Percentiles rank a stretch among this genome's conserved stretches.
phyloP scores from a whole-genome alignment of 768 basidiomycete genomes.

The Tricholomella constricta region DNA sequence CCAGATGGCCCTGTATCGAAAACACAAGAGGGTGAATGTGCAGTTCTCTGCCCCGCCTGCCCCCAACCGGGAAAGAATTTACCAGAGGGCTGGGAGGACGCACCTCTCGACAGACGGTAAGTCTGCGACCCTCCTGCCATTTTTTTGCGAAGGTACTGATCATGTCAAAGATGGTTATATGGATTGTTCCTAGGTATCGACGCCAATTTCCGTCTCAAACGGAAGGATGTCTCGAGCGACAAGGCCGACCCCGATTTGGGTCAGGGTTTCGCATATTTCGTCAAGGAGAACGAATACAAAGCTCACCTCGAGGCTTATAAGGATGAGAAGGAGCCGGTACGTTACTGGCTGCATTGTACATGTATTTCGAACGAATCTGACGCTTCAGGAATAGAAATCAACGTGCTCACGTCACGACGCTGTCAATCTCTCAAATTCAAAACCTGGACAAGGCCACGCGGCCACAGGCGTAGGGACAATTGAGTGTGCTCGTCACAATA shows the following conservation, averaged over 20 bases:
- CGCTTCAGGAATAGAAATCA: too few relatives aligned
- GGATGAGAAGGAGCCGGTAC: background rate
- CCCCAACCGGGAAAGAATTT: conserved; percentile 28
- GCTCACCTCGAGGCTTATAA: conserved; percentile 15
- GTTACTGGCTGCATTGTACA: too few relatives aligned
- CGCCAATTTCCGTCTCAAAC: conserved; percentile 35
- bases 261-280: conserved; percentile 29
- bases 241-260: conserved; percentile 26
- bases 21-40: conserved; percentile 19
- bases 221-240: conserved; percentile 25
- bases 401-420: conserved; percentile 31
- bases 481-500: conserved; percentile 31
- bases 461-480: conserved; percentile 28
- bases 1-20: conserved; percentile 5
- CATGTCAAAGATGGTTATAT: conserved; percentile 21
- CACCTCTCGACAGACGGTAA: conserved; percentile 12
- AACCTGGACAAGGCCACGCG: conserved; percentile 18
- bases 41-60: conserved; percentile 30
- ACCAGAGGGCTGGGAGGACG: conserved; percentile 21
- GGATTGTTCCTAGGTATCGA: conserved; percentile 31
- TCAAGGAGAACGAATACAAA: conserved; percentile 24
- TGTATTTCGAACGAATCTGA: too few relatives aligned
- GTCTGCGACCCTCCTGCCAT: background rate
- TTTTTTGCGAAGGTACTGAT: background rate
- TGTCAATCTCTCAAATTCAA: conserved; percentile 23